phyloP scores from a whole-genome alignment of 345 rosid species.

The Brassica juncea region DNA sequence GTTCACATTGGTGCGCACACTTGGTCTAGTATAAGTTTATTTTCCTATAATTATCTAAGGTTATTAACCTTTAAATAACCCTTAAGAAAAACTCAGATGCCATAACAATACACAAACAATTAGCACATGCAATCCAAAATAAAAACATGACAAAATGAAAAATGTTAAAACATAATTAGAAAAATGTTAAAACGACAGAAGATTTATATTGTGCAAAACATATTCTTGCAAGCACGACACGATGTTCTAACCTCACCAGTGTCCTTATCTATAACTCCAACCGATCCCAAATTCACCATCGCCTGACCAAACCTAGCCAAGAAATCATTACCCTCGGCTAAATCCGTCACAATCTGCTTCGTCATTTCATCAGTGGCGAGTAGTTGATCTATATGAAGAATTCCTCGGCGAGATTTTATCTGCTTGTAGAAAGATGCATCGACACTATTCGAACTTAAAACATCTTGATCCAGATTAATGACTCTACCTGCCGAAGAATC shows the following conservation, averaged over 20 bases:
- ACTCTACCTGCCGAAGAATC: no score
- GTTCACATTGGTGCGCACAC: no score
- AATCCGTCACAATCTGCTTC: conserved; percentile 25
- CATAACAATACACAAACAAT: neutral
- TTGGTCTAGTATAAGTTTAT: no score
- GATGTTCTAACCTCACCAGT: conserved; percentile 54
- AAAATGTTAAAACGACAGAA: neutral
- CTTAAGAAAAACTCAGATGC: neutral
- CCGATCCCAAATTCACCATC: conserved; percentile 57
- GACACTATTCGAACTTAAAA: conserved; percentile 36
- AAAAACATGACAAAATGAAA: neutral
- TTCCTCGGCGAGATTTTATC: conserved; percentile 34
- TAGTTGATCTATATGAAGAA: conserved; percentile 57
- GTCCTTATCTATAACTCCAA: conserved; percentile 23
- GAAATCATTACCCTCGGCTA: conserved; percentile 46
- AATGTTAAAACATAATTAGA: neutral
- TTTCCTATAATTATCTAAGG: no score
- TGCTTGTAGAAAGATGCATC: conserved; percentile 62
- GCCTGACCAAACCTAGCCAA: conserved; percentile 48
- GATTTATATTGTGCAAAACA: neutral
- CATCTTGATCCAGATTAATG: conserved; percentile 53
- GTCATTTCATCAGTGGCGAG: conserved; percentile 45
- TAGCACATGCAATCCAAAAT: neutral
- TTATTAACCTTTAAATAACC: no score
- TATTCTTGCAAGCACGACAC: conserved; percentile 46